Conservation (phyloP, 805 yeast genomes). For the Candida montana region DNA sequence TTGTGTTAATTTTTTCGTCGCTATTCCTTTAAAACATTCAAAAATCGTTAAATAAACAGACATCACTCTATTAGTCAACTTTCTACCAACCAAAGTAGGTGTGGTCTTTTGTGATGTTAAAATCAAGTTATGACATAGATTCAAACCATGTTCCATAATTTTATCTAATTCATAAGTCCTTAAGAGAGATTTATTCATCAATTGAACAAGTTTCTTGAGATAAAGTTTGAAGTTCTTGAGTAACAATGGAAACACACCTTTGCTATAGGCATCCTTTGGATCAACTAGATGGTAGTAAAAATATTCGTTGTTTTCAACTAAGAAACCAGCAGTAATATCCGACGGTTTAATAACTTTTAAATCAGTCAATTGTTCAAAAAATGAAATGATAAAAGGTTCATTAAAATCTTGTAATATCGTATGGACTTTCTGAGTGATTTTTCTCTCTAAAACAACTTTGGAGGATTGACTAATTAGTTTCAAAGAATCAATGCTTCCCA, state of each 20-base stretch:
- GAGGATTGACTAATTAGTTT: neutral
- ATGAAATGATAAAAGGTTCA: neutral
- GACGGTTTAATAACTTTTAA: neutral
- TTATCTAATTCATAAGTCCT: neutral
- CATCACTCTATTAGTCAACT: neutral
- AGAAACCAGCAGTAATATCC: neutral
- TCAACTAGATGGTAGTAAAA: slow-evolving; percentile 10
- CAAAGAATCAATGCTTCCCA: neutral
- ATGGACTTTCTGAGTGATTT: neutral
- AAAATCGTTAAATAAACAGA: neutral
- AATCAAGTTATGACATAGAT: slow-evolving; percentile 3
- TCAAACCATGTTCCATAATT: slow-evolving; percentile 3
- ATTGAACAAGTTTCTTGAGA: neutral
- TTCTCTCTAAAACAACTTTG: neutral
- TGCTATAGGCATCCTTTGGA: slow-evolving; percentile 4
- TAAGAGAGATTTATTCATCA: neutral
- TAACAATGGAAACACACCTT: neutral
- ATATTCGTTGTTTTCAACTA: slow-evolving; percentile 1
- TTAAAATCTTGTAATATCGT: neutral
- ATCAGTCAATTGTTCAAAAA: slow-evolving; percentile 3
- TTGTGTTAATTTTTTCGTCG: neutral
- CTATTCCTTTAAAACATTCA: neutral
- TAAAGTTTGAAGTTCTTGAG: neutral
- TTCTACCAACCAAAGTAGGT: neutral
- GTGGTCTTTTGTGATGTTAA: neutral